Base-by-base conservation (phyloP, 2,329 filamentous ascomycete genomes). In the Exserohilum turcica region DNA sequence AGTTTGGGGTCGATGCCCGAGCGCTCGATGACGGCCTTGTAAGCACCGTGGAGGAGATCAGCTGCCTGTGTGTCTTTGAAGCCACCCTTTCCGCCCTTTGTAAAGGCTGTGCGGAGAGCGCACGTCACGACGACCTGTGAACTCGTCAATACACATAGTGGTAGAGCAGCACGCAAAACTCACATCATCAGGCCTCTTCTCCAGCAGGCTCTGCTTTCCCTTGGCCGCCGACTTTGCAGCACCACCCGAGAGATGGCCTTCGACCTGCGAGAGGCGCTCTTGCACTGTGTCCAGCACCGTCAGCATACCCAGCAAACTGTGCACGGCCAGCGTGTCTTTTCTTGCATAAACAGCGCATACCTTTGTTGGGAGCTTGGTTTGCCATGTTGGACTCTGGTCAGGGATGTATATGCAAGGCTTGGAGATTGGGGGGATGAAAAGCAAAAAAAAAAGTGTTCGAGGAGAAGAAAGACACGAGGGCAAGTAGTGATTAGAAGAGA, bases 61-160 rank as follows among this genome's bases (percentile, higher is more conserved):
- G 91, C 85, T 6, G 90, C 90, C 49, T 86, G 82, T 7, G 94
- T 97, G 78, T 97, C 94, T 81, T 97, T 97, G 83, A 99, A 94
- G 43, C 86, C 89, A 64, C 94, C 94, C 78, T 92, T 92, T 69
- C 92, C 92, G 65, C 92, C 93, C 77, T 91, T 95, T 63, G 92
- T 96, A 77, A 97, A 87, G 68, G 94, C 86, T 13, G 91, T 96
- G 68, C 94, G 91, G 70, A 97, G 90, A 65, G 90, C 91, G 64
- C 90, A 91, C 58, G 94, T 97, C 59, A 99, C 86, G 69, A 99
- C 94, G 63, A 97, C 86, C 71, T 77, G 43, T 9, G 19, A 29
- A 36, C n/a, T n/a, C n/a, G n/a, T n/a, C n/a, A n/a, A n/a, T n/a
- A n/a, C n/a, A n/a, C n/a, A n/a, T n/a, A n/a, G n/a, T n/a, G n/a